Evolutionary conservation across 805 yeast genomes (phyloP), one percentile per base, ranked within the genome.

Genomic region (Candida sithepensis): DNA sequence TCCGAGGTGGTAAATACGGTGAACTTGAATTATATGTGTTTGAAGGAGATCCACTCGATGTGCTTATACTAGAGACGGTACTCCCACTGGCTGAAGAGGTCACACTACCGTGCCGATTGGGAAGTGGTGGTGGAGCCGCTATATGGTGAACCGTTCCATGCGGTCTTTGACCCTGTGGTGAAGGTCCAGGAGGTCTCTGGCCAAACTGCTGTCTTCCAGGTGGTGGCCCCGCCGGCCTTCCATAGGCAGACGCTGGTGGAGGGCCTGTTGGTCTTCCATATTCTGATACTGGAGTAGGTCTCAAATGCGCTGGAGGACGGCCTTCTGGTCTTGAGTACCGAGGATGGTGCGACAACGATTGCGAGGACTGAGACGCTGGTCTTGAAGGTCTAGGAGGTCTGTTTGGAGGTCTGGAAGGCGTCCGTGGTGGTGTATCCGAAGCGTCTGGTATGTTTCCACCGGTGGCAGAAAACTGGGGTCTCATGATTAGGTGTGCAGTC

Each of bases 391-490:
- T 30, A 14, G 46, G 32, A 28, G 42, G 59, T 39, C 50, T 48
- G 8, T 36, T 28, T 13, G 56, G 56, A 10, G 48, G 48, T 33
- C 44, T 22, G 9, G 10, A 16, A 12, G 44, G 44, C 16, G 24
- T 28, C 9, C 22, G 21, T 13, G 56, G 57, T 3, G 54, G 53
- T 14, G 41, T 50, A 36, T 20, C 46, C 42, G 28, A 46, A 10
- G 43, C 10, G 41, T 53, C 55, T 9, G 59, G 59, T 14, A 36
- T 12, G 39, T 55, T 55, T n/a, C 65, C 65, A 4, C 65, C 65
- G 6, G 64, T 59, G 23, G 54, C 58, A n/a, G 63, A 48, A 37
- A 58, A 61, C n/a, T 57, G 64, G 3, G 65, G 63, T 16, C 62
- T 47, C 33, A 48, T 39, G 2, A 58, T 52, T 18, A 52, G 28